Evolutionary conservation across 1,284 basidiomycete genomes (phyloP), one percentile per base, ranked within the genome.

Genomic region (Cryptococcus wingfieldii): DNA sequence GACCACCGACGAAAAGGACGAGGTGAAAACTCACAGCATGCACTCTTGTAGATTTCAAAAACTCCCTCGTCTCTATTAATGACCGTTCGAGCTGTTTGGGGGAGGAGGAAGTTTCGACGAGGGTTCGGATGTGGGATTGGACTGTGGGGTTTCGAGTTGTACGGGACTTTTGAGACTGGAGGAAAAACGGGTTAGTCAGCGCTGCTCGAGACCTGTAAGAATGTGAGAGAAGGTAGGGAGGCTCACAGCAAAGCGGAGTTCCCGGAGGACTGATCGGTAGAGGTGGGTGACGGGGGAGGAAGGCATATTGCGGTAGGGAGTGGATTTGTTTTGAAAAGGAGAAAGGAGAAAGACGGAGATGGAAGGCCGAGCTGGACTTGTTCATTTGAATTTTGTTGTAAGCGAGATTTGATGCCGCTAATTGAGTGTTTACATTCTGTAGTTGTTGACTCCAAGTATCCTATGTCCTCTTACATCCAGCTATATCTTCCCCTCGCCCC

Each of bases 21-120:
- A 23, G 23, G 23, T 23, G 23, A 23, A 23, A 27, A 72, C 80
- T 63, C 62, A 84, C 84, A 63, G 80, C 79, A 70, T 85, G 78
- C 66, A 80, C 77, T 55, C 82, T 79, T 68, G 90, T 87, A 9
- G 89, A 83, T 39, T 79, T 78, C 71, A 95, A 70, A 70, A 93
- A 92, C 7, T 85, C 80, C 46, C 85, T 77, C 0, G 84, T 81
- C 71, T 90, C 87, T 57, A 83, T 76, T 46, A 87, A 74, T 60
- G 86, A 84, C 18, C 78, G 74, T 39, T 76, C 58, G 18, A 65
- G 49, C 28, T 73, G 60, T 2, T 65, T 59, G 34, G 61, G 55
- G 50, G n/a, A 51, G n/a, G 23, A 49, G n/a, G 49, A 44, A 12
- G 54, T 59, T n/a, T 53, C 54, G 39, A 86, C 81, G 49, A 90